Conservation (phyloP, 345 rosid species). For the Brassica incana region DNA sequence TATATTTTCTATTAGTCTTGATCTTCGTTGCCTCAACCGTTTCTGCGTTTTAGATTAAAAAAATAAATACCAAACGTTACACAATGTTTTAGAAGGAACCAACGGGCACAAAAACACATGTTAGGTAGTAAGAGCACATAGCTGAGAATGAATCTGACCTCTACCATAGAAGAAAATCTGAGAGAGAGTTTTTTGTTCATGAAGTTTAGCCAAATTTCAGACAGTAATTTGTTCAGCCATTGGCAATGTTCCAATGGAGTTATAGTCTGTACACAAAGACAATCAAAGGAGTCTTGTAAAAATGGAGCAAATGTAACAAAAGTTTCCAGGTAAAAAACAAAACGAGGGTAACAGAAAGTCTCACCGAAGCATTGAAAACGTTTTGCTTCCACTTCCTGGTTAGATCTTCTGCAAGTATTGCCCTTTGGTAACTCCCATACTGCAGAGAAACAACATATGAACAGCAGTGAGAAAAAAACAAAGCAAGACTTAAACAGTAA, state of each 20-base stretch:
- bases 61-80: conserved; percentile 6
- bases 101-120: not conserved
- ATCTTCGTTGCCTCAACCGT: conserved; percentile 70
- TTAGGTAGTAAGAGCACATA: not conserved
- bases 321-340: not conserved
- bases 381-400: conserved; percentile 80
- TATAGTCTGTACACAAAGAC: conserved; percentile 52
- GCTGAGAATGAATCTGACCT: conserved; percentile 51
- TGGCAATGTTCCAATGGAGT: conserved; percentile 94
- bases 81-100: not conserved
- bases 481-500: not conserved
- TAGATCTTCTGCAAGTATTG: conserved; percentile 69
- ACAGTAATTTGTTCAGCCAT: conserved; percentile 86
- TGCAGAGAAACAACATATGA: conserved; percentile 35
- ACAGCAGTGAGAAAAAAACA: not conserved
- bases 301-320: conserved; percentile 4
- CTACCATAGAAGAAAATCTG: conserved; percentile 73
- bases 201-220: conserved; percentile 78
- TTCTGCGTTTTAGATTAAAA: conserved; percentile 51
- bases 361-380: conserved; percentile 60
- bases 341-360: not conserved
- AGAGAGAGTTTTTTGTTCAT: conserved; percentile 67
- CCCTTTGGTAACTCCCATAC: conserved; percentile 76
- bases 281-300: conserved; percentile 7
- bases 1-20: conserved; percentile 73